Percentiles rank a stretch among this genome's conserved stretches.
Evolutionary conservation across 2,329 filamentous ascomycete species (phyloP).

Genomic region (Myriosclerotinia duriaeana): DNA sequence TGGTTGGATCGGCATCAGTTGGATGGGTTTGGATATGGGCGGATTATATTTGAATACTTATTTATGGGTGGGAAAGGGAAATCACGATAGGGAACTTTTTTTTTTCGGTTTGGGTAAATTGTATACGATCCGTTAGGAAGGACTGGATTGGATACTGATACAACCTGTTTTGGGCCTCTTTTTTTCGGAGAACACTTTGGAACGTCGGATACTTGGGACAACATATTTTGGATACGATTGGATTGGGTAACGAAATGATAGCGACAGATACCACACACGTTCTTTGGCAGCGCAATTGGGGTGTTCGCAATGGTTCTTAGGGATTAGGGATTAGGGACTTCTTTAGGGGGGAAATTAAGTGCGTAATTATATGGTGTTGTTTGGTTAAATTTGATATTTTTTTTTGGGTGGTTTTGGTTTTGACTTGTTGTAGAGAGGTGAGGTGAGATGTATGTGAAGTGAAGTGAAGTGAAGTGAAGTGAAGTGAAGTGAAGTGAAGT

Average conservation of each 20-base stretch:
- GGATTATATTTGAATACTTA: constrained; percentile 1
- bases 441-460: too few species aligned
- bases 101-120: background rate
- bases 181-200: background rate
- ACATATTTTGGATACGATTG: background rate
- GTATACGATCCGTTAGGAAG: background rate
- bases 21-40: background rate
- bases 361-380: constrained; percentile 7
- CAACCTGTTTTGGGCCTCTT: background rate
- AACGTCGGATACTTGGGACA: background rate
- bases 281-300: constrained; percentile 8
- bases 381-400: background rate
- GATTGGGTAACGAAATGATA: constrained; percentile 7
- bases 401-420: background rate
- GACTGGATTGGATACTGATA: constrained; percentile 3
- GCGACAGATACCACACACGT: constrained; percentile 21
- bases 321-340: background rate
- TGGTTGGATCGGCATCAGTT: background rate
- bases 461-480: too few species aligned
- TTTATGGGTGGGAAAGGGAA: background rate
- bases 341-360: background rate
- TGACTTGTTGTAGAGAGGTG: too few species aligned
- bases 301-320: background rate
- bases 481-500: too few species aligned
- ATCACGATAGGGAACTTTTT: background rate